Evolutionary conservation across 495 filamentous ascomycete genomes (phyloP).

Genomic region (Penicillium egyptiacum): DNA sequence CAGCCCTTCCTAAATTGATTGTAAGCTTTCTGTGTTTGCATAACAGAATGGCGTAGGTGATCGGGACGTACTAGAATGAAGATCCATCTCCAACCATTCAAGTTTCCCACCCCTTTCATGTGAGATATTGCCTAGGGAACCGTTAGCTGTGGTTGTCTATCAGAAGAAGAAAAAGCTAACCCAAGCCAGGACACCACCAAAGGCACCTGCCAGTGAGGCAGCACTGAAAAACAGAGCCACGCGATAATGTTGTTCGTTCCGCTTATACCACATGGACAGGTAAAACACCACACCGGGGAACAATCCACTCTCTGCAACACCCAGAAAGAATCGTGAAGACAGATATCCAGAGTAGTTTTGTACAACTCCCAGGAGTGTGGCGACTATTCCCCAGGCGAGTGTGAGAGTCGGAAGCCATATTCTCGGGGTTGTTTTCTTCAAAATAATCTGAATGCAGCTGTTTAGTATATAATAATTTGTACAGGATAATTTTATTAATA

Average conservation of each 20-base stretch:
- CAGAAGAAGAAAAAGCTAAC: slow-evolving; percentile 21
- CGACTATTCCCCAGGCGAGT: slow-evolving; percentile 62
- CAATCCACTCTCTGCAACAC: slow-evolving; percentile 53
- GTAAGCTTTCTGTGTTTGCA: slow-evolving; percentile 11
- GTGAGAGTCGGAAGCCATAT: slow-evolving; percentile 59
- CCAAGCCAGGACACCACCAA: slow-evolving; percentile 75
- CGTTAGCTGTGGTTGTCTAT: slow-evolving; percentile 3
- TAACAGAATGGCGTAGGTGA: neutral
- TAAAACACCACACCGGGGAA: slow-evolving; percentile 80
- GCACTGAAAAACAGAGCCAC: slow-evolving; percentile 75
- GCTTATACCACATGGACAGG: slow-evolving; percentile 83
- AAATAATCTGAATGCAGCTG: slow-evolving; percentile 40
- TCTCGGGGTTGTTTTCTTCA: slow-evolving; percentile 68
- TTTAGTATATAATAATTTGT: neutral
- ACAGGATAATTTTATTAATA: neutral
- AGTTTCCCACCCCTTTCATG: slow-evolving; percentile 63
- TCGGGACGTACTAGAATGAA: slow-evolving; percentile 60
- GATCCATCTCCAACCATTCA: slow-evolving; percentile 80
- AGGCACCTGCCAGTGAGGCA: slow-evolving; percentile 73
- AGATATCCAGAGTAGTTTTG: slow-evolving; percentile 66
- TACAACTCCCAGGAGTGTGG: slow-evolving; percentile 68
- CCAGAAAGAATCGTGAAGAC: slow-evolving; percentile 50
- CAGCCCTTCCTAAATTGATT: slow-evolving; percentile 57
- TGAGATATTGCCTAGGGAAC: slow-evolving; percentile 47
- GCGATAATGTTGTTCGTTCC: slow-evolving; percentile 68